Percentiles rank a stretch among this genome's conserved stretches.
These are phyloP conservation scores for Uromyces viciae-fabae DNA, from an alignment of 1,284 basidiomycete genomes.

Conservation along the genomic window DNA sequence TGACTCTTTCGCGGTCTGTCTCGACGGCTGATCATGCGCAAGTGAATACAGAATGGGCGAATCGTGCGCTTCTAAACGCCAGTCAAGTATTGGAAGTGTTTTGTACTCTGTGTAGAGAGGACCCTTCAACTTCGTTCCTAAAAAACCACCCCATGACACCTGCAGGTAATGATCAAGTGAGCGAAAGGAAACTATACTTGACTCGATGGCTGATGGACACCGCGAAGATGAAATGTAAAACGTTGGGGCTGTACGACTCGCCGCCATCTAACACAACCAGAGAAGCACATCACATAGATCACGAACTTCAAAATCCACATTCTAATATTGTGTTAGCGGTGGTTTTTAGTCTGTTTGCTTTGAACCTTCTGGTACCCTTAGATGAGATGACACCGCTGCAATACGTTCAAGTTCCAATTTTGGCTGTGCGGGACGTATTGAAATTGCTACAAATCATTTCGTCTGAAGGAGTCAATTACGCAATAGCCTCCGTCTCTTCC, in stretches of 20 bases:
- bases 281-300: background rate
- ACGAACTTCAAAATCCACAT: slow-evolving; percentile 11
- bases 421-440: background rate
- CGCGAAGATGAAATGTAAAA: slow-evolving; percentile 21
- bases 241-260: slow-evolving; percentile 5
- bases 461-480: slow-evolving; percentile 2
- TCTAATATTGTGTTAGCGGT: slow-evolving; percentile 21
- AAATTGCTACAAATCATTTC: slow-evolving; percentile 32
- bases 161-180: background rate
- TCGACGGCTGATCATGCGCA: background rate
- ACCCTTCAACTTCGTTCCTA: background rate
- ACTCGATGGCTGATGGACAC: slow-evolving; percentile 36
- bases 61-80: slow-evolving; percentile 15
- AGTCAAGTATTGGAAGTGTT: slow-evolving; percentile 36
- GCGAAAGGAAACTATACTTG: slow-evolving; percentile 16
- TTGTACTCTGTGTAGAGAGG: slow-evolving; percentile 19
- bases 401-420: background rate
- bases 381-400: background rate
- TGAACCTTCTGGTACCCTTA: slow-evolving; percentile 11
- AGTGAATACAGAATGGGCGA: slow-evolving; percentile 24
- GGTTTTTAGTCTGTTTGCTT: slow-evolving; percentile 24
- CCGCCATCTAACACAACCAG: background rate
- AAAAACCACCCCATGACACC: background rate
- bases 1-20: background rate
- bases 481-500: slow-evolving; percentile 12